Percentiles rank a stretch among this genome's conserved stretches.
Evolutionary conservation across 306 rosid species (phyloP).

Genomic region (Comarum palustre): DNA sequence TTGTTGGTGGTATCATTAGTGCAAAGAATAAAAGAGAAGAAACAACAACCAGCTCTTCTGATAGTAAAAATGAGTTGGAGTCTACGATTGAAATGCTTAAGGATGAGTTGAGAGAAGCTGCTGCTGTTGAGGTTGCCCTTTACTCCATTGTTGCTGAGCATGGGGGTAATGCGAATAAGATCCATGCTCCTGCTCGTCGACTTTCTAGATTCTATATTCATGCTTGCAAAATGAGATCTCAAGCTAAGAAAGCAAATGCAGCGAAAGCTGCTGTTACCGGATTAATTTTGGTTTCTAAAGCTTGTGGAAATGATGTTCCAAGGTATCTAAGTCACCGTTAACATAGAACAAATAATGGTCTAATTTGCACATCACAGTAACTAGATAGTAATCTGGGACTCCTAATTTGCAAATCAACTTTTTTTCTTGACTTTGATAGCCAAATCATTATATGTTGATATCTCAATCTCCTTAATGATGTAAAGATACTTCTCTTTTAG

Average conservation of each 20-base stretch:
- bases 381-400: background rate
- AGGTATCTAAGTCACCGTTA: slow-evolving; percentile 40
- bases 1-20: slow-evolving; percentile 21
- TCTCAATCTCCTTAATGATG: slow-evolving; percentile 1
- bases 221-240: slow-evolving; percentile 52
- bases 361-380: background rate
- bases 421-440: background rate
- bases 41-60: slow-evolving; percentile 13
- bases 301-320: slow-evolving; percentile 92
- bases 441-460: background rate
- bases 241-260: slow-evolving; percentile 54
- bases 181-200: slow-evolving; percentile 89
- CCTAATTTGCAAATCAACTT: too few relatives aligned
- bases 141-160: slow-evolving; percentile 83
- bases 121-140: slow-evolving; percentile 75
- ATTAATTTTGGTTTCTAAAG: slow-evolving; percentile 77
- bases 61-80: slow-evolving; percentile 40
- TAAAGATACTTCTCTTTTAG: slow-evolving; percentile 5
- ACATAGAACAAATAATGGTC: slow-evolving; percentile 1
- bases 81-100: slow-evolving; percentile 62
- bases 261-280: slow-evolving; percentile 71
- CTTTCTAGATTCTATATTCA: slow-evolving; percentile 79
- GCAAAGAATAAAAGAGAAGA: slow-evolving; percentile 25
- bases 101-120: slow-evolving; percentile 83
- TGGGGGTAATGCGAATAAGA: slow-evolving; percentile 74